Conservation (phyloP, 371 early-diverging fungal species). For the Ordospora colligata region DNA sequence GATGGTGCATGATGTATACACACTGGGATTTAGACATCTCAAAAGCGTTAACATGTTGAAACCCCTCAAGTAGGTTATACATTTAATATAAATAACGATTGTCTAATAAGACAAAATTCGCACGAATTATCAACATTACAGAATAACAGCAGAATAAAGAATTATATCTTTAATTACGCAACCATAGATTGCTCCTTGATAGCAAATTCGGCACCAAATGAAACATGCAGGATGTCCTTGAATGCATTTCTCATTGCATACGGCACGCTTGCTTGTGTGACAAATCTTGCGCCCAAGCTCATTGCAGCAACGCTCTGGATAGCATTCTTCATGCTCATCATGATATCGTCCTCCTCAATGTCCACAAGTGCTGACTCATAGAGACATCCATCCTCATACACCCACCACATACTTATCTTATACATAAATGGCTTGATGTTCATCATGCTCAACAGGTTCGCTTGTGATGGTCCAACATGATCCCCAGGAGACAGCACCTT, state of each 20-base stretch:
- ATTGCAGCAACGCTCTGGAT: conserved; percentile 78
- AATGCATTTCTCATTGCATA: conserved; percentile 64
- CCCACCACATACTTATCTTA: conserved; percentile 81
- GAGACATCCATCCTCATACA: conserved; percentile 81
- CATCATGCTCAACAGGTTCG: conserved; percentile 91
- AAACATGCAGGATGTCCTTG: conserved; percentile 63
- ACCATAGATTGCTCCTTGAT: conserved; percentile 23
- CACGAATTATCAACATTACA: no score
- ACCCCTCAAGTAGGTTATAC: no score
- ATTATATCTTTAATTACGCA: not conserved
- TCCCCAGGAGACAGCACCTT: conserved; percentile 75
- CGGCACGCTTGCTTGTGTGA: conserved; percentile 87
- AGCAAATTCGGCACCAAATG: conserved; percentile 75
- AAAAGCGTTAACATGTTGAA: not conserved
- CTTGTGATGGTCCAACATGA: conserved; percentile 96
- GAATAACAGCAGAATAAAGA: no score
- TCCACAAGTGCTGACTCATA: conserved; percentile 81
- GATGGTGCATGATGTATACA: not conserved
- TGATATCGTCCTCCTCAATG: conserved; percentile 73
- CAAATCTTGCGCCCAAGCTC: conserved; percentile 80
- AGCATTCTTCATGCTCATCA: conserved; percentile 69
- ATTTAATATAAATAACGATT: not conserved
- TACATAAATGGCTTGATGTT: conserved; percentile 99
- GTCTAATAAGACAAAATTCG: no score
- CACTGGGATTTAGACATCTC: not conserved